Conservation (phyloP, 768 basidiomycete species). For the Trametes elegans region DNA sequence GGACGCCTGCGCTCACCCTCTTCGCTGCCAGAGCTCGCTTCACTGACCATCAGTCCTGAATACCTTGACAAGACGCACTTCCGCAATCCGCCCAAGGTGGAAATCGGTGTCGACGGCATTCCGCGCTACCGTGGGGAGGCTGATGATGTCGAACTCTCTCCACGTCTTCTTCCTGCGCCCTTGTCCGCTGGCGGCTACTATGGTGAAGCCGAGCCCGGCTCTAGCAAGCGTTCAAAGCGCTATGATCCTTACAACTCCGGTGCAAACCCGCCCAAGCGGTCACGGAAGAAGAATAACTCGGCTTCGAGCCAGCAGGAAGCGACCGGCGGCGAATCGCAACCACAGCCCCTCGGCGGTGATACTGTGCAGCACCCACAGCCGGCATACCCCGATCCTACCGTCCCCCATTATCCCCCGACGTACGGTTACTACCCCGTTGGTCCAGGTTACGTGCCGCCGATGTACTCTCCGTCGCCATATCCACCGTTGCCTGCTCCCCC, state of each 20-base stretch:
- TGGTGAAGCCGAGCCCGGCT: constrained; percentile 19
- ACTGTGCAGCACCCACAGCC: constrained; percentile 16
- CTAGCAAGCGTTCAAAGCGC: constrained; percentile 31
- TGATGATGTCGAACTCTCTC: constrained; percentile 51
- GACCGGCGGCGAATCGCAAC: constrained; percentile 16
- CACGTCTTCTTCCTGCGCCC: constrained; percentile 28
- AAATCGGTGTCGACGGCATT: constrained; percentile 79
- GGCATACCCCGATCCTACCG: constrained; percentile 11
- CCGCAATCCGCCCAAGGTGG: constrained; percentile 85
- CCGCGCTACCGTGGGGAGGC: constrained; percentile 83
- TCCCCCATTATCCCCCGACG: constrained; percentile 17
- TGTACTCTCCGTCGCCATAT: constrained; percentile 19
- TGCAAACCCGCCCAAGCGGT: constrained; percentile 21
- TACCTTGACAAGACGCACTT: constrained; percentile 92
- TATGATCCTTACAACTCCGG: constrained; percentile 31
- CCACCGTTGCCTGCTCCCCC: constrained; percentile 7
- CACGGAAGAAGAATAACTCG: constrained; percentile 26
- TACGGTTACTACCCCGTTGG: constrained; percentile 22
- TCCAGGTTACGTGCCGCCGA: constrained; percentile 10
- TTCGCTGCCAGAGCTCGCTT: constrained; percentile 81
- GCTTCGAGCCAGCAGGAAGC: constrained; percentile 20
- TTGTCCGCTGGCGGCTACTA: constrained; percentile 23
- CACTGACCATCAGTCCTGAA: constrained; percentile 82
- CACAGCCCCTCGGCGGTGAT: constrained; percentile 5
- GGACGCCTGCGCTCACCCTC: constrained; percentile 89